Base-by-base conservation (phyloP, 2,329 filamentous ascomycete species). In the Camptophora hylomeconis region DNA sequence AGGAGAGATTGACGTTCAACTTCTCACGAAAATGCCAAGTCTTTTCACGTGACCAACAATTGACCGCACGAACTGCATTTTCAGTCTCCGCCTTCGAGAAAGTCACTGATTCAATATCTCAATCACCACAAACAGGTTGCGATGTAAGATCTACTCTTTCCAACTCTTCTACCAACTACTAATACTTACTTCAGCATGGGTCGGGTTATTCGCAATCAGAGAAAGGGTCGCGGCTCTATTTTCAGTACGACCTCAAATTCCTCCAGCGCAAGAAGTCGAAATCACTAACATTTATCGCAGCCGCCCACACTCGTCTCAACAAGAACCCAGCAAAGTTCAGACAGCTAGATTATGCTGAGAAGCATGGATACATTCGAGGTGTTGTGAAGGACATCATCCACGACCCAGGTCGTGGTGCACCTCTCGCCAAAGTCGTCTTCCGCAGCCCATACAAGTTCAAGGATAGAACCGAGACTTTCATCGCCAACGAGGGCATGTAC, bases 401-500 rank as follows among this genome's bases (percentile, higher is more conserved):
- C 77, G 89, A 98, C 67, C 75, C 86, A 53, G 89, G 89, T 62
- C 86, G 89, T 69, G 89, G 89, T 69, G 84, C 92, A 65, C 89
- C 89, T 53, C 82, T 98, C 58, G 89, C 89, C 61, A 83, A 82
- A 67, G 86, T 98, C 57, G 68, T 75, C 53, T 98, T 98, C 82
- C 86, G 89, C 54, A 81, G 92, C 67, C 84, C 89, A 54, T 98
- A 98, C 80, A 75, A 77, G 65, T 95, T 82, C 80, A 93, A 92
- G 78, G 78, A 86, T 61, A 69, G 84, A 62, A 87, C 80, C 63
- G 86, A 98, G 79, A 98, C 89, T 51, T 94, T 98, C 79, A 98
- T 98, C 60, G 89, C 89, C 67, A 98, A 95, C 70, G 89, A 95
- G 74, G 89, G 89, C 71, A 94, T 95, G 86, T 98, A 95, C 82